Base-by-base conservation (phyloP, 2,329 filamentous ascomycete genomes). In the Aspergillus neoniger region DNA sequence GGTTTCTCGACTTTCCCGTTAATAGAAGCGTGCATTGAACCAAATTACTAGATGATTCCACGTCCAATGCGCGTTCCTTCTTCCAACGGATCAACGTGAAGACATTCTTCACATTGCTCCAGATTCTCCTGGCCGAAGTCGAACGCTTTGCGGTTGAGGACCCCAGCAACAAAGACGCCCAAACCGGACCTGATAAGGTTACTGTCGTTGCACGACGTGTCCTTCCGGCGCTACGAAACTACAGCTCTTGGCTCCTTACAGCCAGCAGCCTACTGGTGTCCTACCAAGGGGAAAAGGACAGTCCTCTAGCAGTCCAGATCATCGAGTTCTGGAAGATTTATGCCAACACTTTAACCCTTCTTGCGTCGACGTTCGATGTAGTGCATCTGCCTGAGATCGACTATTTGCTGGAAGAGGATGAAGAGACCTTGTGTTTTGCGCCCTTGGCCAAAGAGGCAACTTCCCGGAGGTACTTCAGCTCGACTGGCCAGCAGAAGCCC, bases 21-120 rank as follows among this genome's bases (percentile, higher is more conserved):
- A 10, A 17, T 25, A 50, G 52, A 47, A 17, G 47, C 19, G n/a
- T 41, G 47, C 58, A 58, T 61, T 72, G 30, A 73, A 60, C 17
- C 39, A 36, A 47, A 51, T 9, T 10, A 56, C 55, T 62, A 81
- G 82, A 82, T 63, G 77, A 83, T 59, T 82, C 80, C 74, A 82
- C 85, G 54, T 71, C 70, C 25, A 73, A 74, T 62, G 72, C 74
- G 14, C 67, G 66, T 65, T 79, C 83, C 61, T 92, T 89, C 69
- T 87, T 91, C 61, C 81, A 96, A 48, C 84, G 88, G 23, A 85
- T 96, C 63, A 96, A 96, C 69, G 81, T 92, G 51, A 89, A 89
- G 55, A 91, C 89, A 9, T 89, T 96, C 68, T 85, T 88, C 58
- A 85, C 85, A 0, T 81, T 96, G 32, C 84, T 93, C 49, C 87